A percentile compares a stretch with the other conserved stretches of the same genome.
These are phyloP conservation scores for Akanthomyces uredinophilus DNA, from an alignment of 2,329 filamentous ascomycete genomes.

Conservation along the genomic window DNA sequence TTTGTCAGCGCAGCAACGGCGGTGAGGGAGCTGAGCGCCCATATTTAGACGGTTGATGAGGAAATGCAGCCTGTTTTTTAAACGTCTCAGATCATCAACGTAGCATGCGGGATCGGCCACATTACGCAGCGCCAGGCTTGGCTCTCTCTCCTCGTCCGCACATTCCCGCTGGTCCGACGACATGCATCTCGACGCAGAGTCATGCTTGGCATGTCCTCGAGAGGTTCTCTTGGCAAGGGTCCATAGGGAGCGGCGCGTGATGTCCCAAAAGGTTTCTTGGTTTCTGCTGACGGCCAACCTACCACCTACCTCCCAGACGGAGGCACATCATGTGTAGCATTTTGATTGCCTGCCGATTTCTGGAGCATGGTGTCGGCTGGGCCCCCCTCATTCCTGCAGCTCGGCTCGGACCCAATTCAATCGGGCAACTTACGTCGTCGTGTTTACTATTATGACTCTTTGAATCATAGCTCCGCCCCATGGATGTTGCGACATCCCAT, in stretches of 20 bases:
- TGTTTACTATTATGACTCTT: neutral
- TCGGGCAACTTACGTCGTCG: neutral
- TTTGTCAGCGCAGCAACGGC: neutral
- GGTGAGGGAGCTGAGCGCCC: neutral
- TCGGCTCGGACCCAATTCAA: neutral
- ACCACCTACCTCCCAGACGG: neutral
- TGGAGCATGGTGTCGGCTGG: neutral
- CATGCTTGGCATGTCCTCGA: slow-evolving; percentile 1
- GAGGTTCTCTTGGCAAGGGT: neutral
- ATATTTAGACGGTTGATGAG: neutral
- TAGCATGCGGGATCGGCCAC: neutral
- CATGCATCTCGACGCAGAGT: neutral
- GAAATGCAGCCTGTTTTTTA: neutral
- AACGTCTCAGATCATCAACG: slow-evolving; percentile 1
- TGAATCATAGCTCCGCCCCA: neutral
- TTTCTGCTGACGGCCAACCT: neutral
- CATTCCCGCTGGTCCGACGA: neutral
- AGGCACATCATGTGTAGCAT: neutral
- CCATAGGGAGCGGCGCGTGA: neutral
- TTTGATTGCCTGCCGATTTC: neutral
- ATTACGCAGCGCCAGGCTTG: neutral
- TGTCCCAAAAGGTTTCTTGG: neutral
- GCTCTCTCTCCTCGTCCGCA: neutral
- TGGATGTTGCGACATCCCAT: slow-evolving; percentile 3
- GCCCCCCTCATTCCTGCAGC: neutral